Evolutionary conservation across 2,329 filamentous ascomycete species (phyloP).

Genomic region (Xylariaceae sp.): DNA sequence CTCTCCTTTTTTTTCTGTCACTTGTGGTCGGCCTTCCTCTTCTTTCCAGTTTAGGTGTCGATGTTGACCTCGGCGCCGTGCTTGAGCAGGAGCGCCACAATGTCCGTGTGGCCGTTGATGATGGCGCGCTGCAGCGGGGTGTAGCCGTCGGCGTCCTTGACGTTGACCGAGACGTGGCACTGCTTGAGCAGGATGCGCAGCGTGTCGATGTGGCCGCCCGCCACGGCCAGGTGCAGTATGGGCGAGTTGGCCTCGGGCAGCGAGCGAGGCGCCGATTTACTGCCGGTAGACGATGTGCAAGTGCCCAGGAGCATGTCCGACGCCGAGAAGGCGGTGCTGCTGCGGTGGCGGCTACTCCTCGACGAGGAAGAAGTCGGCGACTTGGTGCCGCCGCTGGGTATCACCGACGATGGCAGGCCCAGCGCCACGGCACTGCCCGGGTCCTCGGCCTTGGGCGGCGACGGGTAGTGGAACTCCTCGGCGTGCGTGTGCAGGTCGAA

Average conservation of each 20-base stretch:
- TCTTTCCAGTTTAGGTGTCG: slow-evolving; percentile 7
- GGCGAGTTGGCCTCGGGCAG: slow-evolving; percentile 15
- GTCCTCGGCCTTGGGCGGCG: slow-evolving; percentile 13
- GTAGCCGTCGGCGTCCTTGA: slow-evolving; percentile 15
- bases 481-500: slow-evolving; percentile 12
- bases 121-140: slow-evolving; percentile 18
- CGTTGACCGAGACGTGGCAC: slow-evolving; percentile 16
- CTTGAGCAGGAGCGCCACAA: slow-evolving; percentile 16
- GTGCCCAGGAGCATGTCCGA: not conserved
- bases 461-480: slow-evolving; percentile 16
- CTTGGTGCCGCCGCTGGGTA: too few species aligned
- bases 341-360: slow-evolving; percentile 10
- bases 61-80: slow-evolving; percentile 14
- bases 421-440: too few species aligned
- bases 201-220: slow-evolving; percentile 16
- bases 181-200: slow-evolving; percentile 17
- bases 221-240: slow-evolving; percentile 17
- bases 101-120: slow-evolving; percentile 18
- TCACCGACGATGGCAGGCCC: slow-evolving; percentile 10
- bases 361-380: slow-evolving; percentile 3
- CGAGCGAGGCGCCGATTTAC: slow-evolving; percentile 7
- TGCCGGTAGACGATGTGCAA: too few species aligned
- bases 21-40: too few species aligned
- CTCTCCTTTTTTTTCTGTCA: too few species aligned
- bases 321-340: slow-evolving; percentile 4